Evolutionary conservation across 2,329 filamentous ascomycete species (phyloP).

Genomic region (Dothidotthia symphoricarpi): DNA sequence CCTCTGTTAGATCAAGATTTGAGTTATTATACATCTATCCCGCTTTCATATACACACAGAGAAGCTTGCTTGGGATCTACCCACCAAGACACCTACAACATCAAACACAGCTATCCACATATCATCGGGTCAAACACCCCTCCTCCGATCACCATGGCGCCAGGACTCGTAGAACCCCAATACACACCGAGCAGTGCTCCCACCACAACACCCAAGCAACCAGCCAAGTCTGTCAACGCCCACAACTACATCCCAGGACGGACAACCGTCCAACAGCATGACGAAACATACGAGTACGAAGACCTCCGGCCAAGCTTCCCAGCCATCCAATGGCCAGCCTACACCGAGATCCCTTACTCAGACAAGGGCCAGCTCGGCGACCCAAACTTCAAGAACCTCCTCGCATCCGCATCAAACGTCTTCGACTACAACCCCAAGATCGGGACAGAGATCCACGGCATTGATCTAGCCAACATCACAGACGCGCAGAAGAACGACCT

Average conservation of each 20-base stretch:
- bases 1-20: too few species aligned
- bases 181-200: slow-evolving; percentile 13
- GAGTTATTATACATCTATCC: background rate
- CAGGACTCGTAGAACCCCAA: slow-evolving; percentile 34
- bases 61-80: background rate
- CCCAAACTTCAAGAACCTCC: slow-evolving; percentile 54
- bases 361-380: slow-evolving; percentile 58
- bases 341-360: slow-evolving; percentile 51
- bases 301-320: slow-evolving; percentile 55
- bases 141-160: slow-evolving; percentile 26
- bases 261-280: slow-evolving; percentile 46
- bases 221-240: slow-evolving; percentile 20
- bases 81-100: background rate
- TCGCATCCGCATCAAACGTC: slow-evolving; percentile 53
- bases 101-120: background rate
- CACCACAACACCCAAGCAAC: slow-evolving; percentile 10
- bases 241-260: slow-evolving; percentile 51
- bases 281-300: slow-evolving; percentile 52
- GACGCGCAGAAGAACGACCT: slow-evolving; percentile 56
- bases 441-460: slow-evolving; percentile 54
- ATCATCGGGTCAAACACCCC: slow-evolving; percentile 1
- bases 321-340: slow-evolving; percentile 52
- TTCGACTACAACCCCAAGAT: slow-evolving; percentile 59
- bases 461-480: slow-evolving; percentile 52
- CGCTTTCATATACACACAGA: too few species aligned